Conservation (phyloP, 495 filamentous ascomycete genomes). For the Darksidea phi region DNA sequence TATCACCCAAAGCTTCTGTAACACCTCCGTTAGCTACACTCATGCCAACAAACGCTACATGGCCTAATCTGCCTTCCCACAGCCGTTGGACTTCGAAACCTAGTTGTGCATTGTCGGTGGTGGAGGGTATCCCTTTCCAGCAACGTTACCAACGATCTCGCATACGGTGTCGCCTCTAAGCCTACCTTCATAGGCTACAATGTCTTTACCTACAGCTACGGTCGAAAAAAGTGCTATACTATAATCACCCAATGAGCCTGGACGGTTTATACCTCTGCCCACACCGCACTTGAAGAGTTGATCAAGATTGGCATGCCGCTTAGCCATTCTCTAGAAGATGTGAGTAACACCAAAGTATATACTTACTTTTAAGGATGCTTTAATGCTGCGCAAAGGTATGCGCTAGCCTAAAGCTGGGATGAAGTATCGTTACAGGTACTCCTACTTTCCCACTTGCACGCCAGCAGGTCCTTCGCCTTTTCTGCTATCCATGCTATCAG, state of each 20-base stretch:
- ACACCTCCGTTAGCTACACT: conserved; percentile 2
- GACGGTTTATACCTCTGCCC: neutral
- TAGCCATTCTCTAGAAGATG: neutral
- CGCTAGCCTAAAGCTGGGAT: neutral
- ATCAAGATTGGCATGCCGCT: conserved; percentile 7
- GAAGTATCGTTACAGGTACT: neutral
- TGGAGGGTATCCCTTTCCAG: neutral
- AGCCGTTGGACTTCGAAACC: neutral
- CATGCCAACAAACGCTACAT: neutral
- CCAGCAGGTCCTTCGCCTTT: neutral
- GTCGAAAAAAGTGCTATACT: neutral
- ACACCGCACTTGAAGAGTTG: conserved; percentile 2
- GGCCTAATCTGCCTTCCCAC: neutral
- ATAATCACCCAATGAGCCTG: neutral
- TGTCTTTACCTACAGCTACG: neutral
- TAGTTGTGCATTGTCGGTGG: neutral
- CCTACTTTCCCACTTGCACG: neutral
- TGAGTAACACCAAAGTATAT: conserved; percentile 1
- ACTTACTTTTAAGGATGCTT: conserved; percentile 5
- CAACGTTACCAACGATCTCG: neutral
- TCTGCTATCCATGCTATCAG: neutral
- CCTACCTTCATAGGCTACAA: neutral
- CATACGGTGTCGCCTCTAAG: conserved; percentile 1
- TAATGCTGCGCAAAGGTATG: neutral
- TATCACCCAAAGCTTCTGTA: neutral